Percentiles rank a stretch among this genome's conserved stretches.
These are phyloP conservation scores for Chlorophyllum brunneum DNA, from an alignment of 768 basidiomycete genomes.

Conservation along the genomic window DNA sequence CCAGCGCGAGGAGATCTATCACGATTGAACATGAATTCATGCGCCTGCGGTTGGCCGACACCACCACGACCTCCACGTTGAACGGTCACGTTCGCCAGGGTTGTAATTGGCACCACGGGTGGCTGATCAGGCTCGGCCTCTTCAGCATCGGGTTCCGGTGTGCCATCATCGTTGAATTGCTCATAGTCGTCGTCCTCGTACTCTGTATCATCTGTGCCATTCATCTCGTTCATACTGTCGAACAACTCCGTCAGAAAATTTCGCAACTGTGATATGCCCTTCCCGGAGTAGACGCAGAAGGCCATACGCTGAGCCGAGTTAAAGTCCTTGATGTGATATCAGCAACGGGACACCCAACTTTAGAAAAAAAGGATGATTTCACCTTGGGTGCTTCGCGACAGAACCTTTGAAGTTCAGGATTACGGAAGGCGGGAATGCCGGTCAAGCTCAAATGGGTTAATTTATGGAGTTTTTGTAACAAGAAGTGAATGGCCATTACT, in stretches of 20 bases:
- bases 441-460: slow-evolving; percentile 94
- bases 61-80: slow-evolving; percentile 11
- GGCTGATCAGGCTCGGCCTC: slow-evolving; percentile 28
- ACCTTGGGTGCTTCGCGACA: slow-evolving; percentile 88
- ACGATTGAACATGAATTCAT: slow-evolving; percentile 32
- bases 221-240: slow-evolving; percentile 71
- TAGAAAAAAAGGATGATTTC: slow-evolving; percentile 22
- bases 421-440: slow-evolving; percentile 91
- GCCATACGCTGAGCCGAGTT: slow-evolving; percentile 83
- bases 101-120: slow-evolving; percentile 13
- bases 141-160: slow-evolving; percentile 40
- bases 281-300: slow-evolving; percentile 96
- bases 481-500: slow-evolving; percentile 85
- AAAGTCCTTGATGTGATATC: slow-evolving; percentile 61
- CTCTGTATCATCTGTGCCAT: slow-evolving; percentile 65
- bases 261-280: slow-evolving; percentile 81
- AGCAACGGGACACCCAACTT: slow-evolving; percentile 11
- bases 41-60: slow-evolving; percentile 21
- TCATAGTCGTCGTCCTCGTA: slow-evolving; percentile 57
- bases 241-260: slow-evolving; percentile 74
- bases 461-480: slow-evolving; percentile 84
- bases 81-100: slow-evolving; percentile 20
- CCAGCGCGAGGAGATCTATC: slow-evolving; percentile 27
- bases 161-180: slow-evolving; percentile 43
- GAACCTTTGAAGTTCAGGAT: slow-evolving; percentile 81